Evolutionary conservation across 345 rosid species (phyloP).

Genomic region (Litchi chinensis): DNA sequence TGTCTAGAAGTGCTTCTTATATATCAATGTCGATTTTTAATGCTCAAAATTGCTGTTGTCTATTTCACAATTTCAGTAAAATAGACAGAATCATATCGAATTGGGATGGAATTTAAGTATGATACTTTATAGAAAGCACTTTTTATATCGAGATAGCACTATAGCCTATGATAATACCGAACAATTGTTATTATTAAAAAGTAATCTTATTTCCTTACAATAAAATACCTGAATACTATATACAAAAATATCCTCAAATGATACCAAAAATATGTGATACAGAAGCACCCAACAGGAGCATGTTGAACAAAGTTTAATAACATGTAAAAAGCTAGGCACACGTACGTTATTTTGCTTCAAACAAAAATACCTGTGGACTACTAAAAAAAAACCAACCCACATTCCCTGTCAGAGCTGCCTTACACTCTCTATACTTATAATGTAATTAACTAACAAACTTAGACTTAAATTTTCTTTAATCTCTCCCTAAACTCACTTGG

Average conservation of each 20-base stretch:
- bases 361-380: conserved; percentile 16
- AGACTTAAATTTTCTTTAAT: conserved; percentile 19
- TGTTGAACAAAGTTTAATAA: neutral
- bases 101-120: neutral
- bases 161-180: too few relatives aligned
- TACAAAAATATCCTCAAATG: neutral
- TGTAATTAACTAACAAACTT: neutral
- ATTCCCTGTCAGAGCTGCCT: neutral
- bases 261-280: neutral
- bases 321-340: neutral
- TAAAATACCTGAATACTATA: neutral
- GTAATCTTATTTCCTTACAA: neutral
- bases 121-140: neutral
- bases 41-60: neutral
- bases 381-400: conserved; percentile 7
- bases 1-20: neutral
- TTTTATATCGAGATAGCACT: neutral
- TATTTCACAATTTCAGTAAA: neutral
- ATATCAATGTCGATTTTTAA: neutral
- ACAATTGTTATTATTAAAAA: too few relatives aligned
- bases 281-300: neutral
- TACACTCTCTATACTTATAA: neutral
- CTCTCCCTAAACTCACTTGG: conserved; percentile 54
- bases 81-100: neutral
- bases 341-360: conserved; percentile 5